Percentiles rank a stretch among this genome's conserved stretches.
Evolutionary conservation across 2,329 filamentous ascomycete genomes (phyloP).

Genomic region (Penicillium sp.): DNA sequence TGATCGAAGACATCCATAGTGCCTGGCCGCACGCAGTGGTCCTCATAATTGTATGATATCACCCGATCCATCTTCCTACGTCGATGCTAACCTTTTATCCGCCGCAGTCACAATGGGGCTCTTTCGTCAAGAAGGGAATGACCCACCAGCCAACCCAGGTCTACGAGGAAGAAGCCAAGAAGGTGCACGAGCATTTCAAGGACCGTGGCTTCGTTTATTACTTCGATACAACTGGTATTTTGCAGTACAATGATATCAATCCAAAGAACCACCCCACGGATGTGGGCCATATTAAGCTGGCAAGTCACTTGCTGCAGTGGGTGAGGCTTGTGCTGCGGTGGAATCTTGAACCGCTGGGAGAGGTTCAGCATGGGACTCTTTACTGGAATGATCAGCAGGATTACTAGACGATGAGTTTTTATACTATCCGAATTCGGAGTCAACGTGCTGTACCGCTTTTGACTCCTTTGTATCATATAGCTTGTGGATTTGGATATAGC

Average conservation of each 20-base stretch:
- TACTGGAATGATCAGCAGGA: conserved; percentile 60
- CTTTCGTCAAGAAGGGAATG: conserved; percentile 60
- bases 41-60: conserved; percentile 44
- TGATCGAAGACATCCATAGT: conserved; percentile 50
- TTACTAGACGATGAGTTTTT: conserved; percentile 43
- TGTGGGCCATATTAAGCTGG: conserved; percentile 66
- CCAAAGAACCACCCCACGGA: conserved; percentile 67
- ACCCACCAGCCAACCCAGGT: conserved; percentile 56
- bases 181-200: conserved; percentile 60
- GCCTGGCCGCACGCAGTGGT: conserved; percentile 52
- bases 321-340: conserved; percentile 63
- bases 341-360: conserved; percentile 62
- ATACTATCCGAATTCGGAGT: too few relatives aligned
- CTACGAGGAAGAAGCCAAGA: conserved; percentile 58
- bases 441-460: too few relatives aligned
- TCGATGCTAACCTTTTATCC: conserved; percentile 7
- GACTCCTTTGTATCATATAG: not conserved
- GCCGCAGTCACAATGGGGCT: conserved; percentile 59
- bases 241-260: conserved; percentile 67
- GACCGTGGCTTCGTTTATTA: conserved; percentile 62
- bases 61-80: not conserved
- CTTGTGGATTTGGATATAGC: not conserved
- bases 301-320: conserved; percentile 65
- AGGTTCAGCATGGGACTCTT: conserved; percentile 58
- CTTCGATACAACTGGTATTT: conserved; percentile 66